Conservation (phyloP, 2,329 filamentous ascomycete species). For the Lasiodiplodia sp. region DNA sequence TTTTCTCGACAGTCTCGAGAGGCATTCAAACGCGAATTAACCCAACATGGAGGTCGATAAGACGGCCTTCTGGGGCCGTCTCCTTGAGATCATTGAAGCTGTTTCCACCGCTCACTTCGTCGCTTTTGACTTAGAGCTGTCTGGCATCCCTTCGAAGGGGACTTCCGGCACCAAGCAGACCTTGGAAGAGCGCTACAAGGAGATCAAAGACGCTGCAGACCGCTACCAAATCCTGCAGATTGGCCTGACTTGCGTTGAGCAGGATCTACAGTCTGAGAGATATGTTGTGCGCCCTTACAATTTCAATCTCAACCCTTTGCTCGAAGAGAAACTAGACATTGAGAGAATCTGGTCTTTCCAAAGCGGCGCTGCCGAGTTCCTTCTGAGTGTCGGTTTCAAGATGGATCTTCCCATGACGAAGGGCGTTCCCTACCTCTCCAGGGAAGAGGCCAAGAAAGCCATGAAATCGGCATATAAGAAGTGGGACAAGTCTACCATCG, state of each 20-base stretch:
- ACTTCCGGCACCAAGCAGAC: constrained; percentile 51
- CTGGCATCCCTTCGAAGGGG: constrained; percentile 61
- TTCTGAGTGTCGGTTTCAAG: constrained; percentile 65
- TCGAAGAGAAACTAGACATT: constrained; percentile 61
- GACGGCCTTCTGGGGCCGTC: constrained; percentile 56
- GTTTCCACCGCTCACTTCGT: constrained; percentile 68
- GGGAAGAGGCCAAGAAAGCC: constrained; percentile 61
- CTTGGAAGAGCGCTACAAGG: constrained; percentile 67
- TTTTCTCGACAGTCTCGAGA: not conserved
- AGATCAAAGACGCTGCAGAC: constrained; percentile 67
- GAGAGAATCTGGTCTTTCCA: constrained; percentile 67
- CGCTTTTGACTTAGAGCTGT: constrained; percentile 71
- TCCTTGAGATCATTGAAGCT: constrained; percentile 64
- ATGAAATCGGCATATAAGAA: constrained; percentile 54
- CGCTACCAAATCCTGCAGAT: constrained; percentile 70
- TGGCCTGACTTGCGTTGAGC: constrained; percentile 70
- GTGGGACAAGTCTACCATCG: constrained; percentile 49
- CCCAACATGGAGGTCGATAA: constrained; percentile 64
- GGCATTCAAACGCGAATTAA: constrained; percentile 40
- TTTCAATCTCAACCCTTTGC: constrained; percentile 66
- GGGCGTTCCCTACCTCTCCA: constrained; percentile 69
- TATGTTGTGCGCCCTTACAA: constrained; percentile 71
- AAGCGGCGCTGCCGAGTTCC: constrained; percentile 67
- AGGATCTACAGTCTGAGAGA: constrained; percentile 59
- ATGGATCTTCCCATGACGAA: constrained; percentile 62